Base-by-base conservation (phyloP, 2,329 filamentous ascomycete species). In the Pyrenophora graminea region DNA sequence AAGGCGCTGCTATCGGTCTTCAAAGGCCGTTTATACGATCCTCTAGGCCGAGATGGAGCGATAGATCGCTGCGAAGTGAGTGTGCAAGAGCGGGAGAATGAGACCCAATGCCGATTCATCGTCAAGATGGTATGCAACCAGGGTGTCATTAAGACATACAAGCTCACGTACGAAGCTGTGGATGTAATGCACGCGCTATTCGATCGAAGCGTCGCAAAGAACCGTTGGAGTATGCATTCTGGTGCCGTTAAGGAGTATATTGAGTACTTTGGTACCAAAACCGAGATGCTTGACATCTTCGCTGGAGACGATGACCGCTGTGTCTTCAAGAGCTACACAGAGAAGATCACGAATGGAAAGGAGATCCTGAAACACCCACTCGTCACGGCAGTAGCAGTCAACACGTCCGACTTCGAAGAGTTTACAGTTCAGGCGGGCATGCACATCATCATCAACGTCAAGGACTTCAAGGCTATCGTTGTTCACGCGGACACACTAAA, bases 291-390 rank as follows among this genome's bases (percentile, higher is more conserved):
- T 2, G 89, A 92, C 61, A 87, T 93, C 56, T 88, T 89, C 65
- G 85, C 86, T 10, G 63, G 68, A 7, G 85, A 89, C 45, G 83
- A 88, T 39, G 85, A 77, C 8, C 81, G 82, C 52, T 81, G 89
- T 13, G 88, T 89, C 50, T 90, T 93, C 63, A 90, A 88, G 21
- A 91, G 88, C 67, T 92, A 89, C 64, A 91, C 88, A 0, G 89
- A 92, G 69, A 92, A 90, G 74, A 84, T 88, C 7, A 81, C 85
- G 48, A 87, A 85, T 61, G 85, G 86, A 6, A 85, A 83, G 74
- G 88, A 89, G 63, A 85, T 91, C 13, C 74, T 92, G 38, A 91
- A 90, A 68, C 90, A 92, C 66, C 89, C 89, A 5, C 78, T 93
- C 1, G 88, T 90, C 61, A 93, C 89, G 8, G 89, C 88, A 25